Conservation (phyloP, 306 rosid species). For the Gastrolobium villosum region DNA sequence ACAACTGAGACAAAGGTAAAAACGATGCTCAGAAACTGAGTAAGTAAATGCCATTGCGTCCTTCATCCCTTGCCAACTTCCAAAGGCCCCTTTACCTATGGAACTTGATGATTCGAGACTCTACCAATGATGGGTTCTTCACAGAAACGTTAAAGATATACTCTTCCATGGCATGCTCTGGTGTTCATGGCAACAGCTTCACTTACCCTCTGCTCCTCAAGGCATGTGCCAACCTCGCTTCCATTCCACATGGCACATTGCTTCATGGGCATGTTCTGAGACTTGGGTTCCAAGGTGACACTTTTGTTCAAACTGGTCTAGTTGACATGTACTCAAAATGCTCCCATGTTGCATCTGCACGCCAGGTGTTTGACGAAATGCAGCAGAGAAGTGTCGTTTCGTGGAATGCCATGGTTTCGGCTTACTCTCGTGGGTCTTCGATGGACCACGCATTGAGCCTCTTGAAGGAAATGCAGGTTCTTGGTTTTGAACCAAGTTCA, state of each 20-base stretch:
- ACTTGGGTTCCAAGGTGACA: slow-evolving; percentile 55
- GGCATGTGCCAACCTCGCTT: slow-evolving; percentile 63
- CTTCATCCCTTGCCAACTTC: slow-evolving; percentile 36
- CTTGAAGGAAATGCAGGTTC: slow-evolving; percentile 58
- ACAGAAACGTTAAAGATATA: slow-evolving; percentile 40
- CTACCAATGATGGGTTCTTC: slow-evolving; percentile 57
- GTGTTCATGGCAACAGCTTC: slow-evolving; percentile 60
- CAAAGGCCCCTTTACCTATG: slow-evolving; percentile 55
- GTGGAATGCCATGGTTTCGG: slow-evolving; percentile 75
- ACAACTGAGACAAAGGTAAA: not conserved
- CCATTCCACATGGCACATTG: slow-evolving; percentile 51
- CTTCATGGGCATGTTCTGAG: slow-evolving; percentile 57
- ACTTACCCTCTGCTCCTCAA: slow-evolving; percentile 62
- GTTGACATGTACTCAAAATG: slow-evolving; percentile 60
- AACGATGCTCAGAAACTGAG: slow-evolving; percentile 14
- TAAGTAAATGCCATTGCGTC: slow-evolving; percentile 33
- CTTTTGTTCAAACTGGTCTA: slow-evolving; percentile 61
- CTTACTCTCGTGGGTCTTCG: slow-evolving; percentile 55
- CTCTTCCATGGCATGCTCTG: slow-evolving; percentile 50
- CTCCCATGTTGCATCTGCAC: slow-evolving; percentile 16
- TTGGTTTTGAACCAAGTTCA: slow-evolving; percentile 51
- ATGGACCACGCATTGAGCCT: slow-evolving; percentile 51
- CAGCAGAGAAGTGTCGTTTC: slow-evolving; percentile 60
- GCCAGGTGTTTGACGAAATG: slow-evolving; percentile 65
- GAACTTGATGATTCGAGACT: slow-evolving; percentile 64